Evolutionary conservation across 495 filamentous ascomycete species (phyloP).

Genomic region (Hypoxylon trugodes): DNA sequence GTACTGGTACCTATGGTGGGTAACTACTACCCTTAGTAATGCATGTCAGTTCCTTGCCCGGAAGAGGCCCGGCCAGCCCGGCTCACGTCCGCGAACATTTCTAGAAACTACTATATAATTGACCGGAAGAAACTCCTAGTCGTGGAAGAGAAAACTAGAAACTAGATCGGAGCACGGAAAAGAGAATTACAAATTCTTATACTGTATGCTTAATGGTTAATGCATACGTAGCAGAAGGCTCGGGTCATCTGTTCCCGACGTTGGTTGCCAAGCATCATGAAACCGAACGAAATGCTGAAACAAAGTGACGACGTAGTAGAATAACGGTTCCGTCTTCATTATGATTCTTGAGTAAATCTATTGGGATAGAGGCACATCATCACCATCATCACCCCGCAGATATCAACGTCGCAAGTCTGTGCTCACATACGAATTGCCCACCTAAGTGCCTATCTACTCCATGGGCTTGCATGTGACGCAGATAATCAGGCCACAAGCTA

Average conservation of each 20-base stretch:
- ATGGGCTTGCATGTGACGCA: constrained; percentile 33
- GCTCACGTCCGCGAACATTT: constrained; percentile 21
- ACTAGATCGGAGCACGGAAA: constrained; percentile 62
- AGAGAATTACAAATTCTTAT: constrained; percentile 66
- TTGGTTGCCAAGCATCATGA: constrained; percentile 58
- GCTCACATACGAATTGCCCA: neutral
- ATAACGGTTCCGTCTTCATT: constrained; percentile 15
- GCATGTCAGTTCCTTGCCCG: constrained; percentile 33
- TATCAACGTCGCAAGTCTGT: constrained; percentile 15
- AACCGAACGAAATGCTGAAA: constrained; percentile 52
- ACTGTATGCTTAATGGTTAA: constrained; percentile 50
- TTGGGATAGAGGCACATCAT: constrained; percentile 8
- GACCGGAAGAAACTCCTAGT: neutral
- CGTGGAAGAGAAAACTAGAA: neutral
- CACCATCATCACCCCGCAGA: constrained; percentile 15
- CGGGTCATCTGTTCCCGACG: constrained; percentile 37
- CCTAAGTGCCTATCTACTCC: neutral
- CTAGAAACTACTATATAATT: too few relatives aligned
- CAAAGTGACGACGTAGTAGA: constrained; percentile 64
- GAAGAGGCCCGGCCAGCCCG: constrained; percentile 21
- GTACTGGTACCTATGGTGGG: neutral
- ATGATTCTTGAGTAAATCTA: neutral
- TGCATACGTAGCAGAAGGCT: constrained; percentile 52
- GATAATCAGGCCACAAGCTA: constrained; percentile 32
- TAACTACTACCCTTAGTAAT: neutral